These are phyloP conservation scores for Prunus yedoensis DNA, from an alignment of 331 rosid genomes.

Conservation along the genomic window DNA sequence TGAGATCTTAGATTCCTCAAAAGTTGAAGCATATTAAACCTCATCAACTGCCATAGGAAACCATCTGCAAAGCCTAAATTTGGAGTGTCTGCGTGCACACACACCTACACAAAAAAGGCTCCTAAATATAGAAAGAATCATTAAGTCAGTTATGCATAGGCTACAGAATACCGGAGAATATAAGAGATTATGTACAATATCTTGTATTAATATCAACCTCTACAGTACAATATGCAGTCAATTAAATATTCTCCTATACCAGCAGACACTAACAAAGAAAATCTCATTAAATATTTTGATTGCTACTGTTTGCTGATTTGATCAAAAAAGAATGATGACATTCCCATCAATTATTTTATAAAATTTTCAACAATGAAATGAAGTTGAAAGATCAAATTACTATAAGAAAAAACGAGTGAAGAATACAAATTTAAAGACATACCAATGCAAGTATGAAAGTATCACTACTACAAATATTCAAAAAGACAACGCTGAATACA, in stretches of 20 bases:
- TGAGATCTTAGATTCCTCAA: too few species aligned
- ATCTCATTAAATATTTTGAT: neutral
- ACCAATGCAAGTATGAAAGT: constrained; percentile 92
- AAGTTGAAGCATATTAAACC: too few species aligned
- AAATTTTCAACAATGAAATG: neutral
- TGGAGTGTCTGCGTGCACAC: neutral
- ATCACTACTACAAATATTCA: too few species aligned
- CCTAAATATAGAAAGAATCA: neutral
- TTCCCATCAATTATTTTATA: neutral
- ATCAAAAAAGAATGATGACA: neutral
- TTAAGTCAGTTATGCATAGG: neutral
- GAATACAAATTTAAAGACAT: constrained; percentile 29
- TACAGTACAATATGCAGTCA: neutral
- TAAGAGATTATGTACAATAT: neutral
- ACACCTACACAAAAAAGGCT: neutral
- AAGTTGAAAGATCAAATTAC: neutral
- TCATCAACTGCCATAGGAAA: neutral
- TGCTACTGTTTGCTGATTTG: neutral
- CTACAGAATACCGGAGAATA: neutral
- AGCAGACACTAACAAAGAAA: neutral
- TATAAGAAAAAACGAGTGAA: neutral
- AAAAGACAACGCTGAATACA: too few species aligned
- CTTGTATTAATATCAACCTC: neutral
- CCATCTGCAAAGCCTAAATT: neutral
- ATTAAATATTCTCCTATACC: neutral